phyloP scores from a whole-genome alignment of 495 filamentous ascomycete genomes.

The Podospora fimiseda region DNA sequence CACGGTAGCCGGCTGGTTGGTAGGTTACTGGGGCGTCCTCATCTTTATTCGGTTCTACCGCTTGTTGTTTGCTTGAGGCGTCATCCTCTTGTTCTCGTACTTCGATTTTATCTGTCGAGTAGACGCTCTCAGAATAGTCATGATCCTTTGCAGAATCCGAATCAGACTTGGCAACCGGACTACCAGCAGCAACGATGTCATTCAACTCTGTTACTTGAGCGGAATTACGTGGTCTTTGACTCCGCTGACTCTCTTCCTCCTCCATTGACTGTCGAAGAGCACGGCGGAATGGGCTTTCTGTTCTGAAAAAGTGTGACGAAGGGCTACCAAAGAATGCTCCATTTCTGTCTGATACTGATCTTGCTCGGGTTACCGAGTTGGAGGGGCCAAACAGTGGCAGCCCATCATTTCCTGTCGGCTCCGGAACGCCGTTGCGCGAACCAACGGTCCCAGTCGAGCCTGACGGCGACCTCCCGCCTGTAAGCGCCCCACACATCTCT shows the following conservation, averaged over 20 bases:
- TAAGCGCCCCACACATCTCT: not conserved
- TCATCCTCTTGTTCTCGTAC: no score
- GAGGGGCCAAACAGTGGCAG: slow-evolving; percentile 1
- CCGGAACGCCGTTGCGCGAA: not conserved
- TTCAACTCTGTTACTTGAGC: slow-evolving; percentile 10
- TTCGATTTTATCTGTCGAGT: slow-evolving; percentile 30
- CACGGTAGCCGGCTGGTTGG: slow-evolving; percentile 25
- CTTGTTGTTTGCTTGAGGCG: not conserved
- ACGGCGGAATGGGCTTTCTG: slow-evolving; percentile 50
- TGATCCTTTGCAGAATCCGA: slow-evolving; percentile 28
- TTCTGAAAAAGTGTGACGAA: slow-evolving; percentile 43
- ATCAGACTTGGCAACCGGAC: slow-evolving; percentile 2
- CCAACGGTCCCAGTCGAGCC: not conserved
- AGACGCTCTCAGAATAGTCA: slow-evolving; percentile 38
- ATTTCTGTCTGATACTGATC: slow-evolving; percentile 17
- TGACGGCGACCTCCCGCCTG: not conserved
- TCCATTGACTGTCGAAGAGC: slow-evolving; percentile 40
- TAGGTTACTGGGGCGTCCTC: slow-evolving; percentile 15
- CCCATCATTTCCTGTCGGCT: slow-evolving; percentile 7
- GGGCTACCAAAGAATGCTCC: slow-evolving; percentile 40
- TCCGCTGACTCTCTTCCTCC: slow-evolving; percentile 19
- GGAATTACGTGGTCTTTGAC: slow-evolving; percentile 20
- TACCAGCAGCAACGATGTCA: not conserved
- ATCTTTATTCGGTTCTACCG: not conserved
- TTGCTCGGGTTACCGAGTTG: not conserved